Percentiles rank a stretch among this genome's conserved stretches.
phyloP scores from a whole-genome alignment of 305 asterid genomes.

The Ajuga reptans region DNA sequence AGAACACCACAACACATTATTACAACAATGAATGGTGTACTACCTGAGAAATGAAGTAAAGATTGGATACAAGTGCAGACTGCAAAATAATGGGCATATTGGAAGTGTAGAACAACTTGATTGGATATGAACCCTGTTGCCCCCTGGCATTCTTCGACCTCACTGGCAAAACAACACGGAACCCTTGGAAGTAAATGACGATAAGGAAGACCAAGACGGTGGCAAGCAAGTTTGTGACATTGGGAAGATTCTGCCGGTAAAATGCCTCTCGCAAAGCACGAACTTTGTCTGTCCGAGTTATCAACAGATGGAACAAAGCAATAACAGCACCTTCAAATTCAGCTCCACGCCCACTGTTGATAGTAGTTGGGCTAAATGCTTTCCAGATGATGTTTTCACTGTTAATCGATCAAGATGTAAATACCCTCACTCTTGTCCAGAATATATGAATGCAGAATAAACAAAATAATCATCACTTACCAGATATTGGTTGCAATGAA shows the following conservation, averaged over 20 bases:
- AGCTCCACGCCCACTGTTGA: slow-evolving; percentile 12
- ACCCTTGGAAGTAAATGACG: slow-evolving; percentile 15
- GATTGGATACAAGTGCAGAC: slow-evolving; percentile 12
- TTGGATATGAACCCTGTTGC: slow-evolving; percentile 14
- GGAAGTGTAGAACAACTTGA: slow-evolving; percentile 11
- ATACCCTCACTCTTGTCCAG: neutral
- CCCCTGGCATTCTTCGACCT: slow-evolving; percentile 9
- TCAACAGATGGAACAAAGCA: slow-evolving; percentile 13
- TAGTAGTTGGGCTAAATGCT: slow-evolving; percentile 16
- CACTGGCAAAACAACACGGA: slow-evolving; percentile 11
- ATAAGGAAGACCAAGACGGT: slow-evolving; percentile 8
- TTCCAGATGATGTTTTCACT: slow-evolving; percentile 17
- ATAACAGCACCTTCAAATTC: slow-evolving; percentile 13
- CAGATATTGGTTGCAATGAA: slow-evolving; percentile 87
- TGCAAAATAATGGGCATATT: slow-evolving; percentile 14
- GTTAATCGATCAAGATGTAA: neutral
- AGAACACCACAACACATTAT: neutral
- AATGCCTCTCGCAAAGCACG: slow-evolving; percentile 16
- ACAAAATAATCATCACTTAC: slow-evolving; percentile 31
- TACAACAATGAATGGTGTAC: neutral
- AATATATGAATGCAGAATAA: neutral
- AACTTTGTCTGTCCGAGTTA: slow-evolving; percentile 7
- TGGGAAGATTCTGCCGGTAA: slow-evolving; percentile 12
- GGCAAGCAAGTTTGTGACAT: slow-evolving; percentile 10
- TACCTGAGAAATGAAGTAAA: slow-evolving; percentile 14